Conservation (phyloP, 768 basidiomycete species). For the Lactarius akahatsu region DNA sequence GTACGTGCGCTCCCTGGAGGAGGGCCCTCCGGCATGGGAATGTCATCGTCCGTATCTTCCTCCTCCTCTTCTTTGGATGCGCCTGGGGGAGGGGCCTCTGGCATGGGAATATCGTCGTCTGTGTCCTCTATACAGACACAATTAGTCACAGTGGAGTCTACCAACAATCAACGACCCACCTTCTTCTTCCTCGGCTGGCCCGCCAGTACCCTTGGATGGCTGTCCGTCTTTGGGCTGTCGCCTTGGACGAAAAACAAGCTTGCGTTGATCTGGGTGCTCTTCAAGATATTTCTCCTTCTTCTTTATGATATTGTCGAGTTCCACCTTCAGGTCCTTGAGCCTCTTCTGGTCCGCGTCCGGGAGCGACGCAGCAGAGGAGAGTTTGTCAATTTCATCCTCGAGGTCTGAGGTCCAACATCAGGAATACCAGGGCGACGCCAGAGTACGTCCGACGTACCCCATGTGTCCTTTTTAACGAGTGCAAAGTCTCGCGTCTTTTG, state of each 20-base stretch:
- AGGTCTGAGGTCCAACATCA: slow-evolving; percentile 51
- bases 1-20: slow-evolving; percentile 42
- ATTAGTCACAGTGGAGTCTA: slow-evolving; percentile 1
- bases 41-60: slow-evolving; percentile 51
- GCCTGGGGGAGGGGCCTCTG: slow-evolving; percentile 61
- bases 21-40: slow-evolving; percentile 62
- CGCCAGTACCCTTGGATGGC: slow-evolving; percentile 44
- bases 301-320: slow-evolving; percentile 75
- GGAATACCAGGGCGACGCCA: neutral
- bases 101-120: slow-evolving; percentile 67
- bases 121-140: slow-evolving; percentile 24
- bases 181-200: slow-evolving; percentile 47
- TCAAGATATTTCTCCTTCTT: slow-evolving; percentile 91
- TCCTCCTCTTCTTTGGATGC: slow-evolving; percentile 24
- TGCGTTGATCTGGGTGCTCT: slow-evolving; percentile 90
- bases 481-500: slow-evolving; percentile 81
- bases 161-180: slow-evolving; percentile 26
- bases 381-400: slow-evolving; percentile 73
- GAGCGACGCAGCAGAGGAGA: slow-evolving; percentile 49
- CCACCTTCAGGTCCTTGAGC: slow-evolving; percentile 67
- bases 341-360: slow-evolving; percentile 60
- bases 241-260: slow-evolving; percentile 70
- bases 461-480: slow-evolving; percentile 93
- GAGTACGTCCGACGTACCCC: slow-evolving; percentile 48
- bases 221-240: slow-evolving; percentile 40